Evolutionary conservation across 306 rosid genomes (phyloP), one percentile per base, ranked within the genome.

Genomic region (Vigna unguiculata): DNA sequence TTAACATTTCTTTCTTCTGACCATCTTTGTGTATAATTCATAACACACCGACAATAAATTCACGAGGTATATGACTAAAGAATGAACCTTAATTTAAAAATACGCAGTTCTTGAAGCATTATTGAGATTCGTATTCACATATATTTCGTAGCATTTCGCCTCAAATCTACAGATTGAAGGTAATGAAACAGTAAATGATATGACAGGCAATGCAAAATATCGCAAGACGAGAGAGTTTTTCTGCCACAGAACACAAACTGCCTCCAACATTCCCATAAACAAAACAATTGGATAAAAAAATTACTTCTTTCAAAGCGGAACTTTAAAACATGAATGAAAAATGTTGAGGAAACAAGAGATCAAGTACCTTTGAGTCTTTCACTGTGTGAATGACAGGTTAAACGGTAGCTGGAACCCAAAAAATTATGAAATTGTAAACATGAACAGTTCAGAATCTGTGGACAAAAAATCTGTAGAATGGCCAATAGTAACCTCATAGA

Each of bases 301-400:
- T 1, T 7, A 55, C 20, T 80, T 76, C 21, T 47, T 72, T 68
- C 30, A 9, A 3, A 61, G 5, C 34, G 47, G 14, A 52, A 45
- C 55, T 65, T 41, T 1, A 17, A 40, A 40, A 38, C 34, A 20
- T 2, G 13, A 55, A 7, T 38, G 40, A 25, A 24, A 47, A 51
- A 20, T 6, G 38, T 4, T 10, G 60, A 82, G 75, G 76, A 83
- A 81, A 80, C 73, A 78, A 80, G 70, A 38, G 15, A 70, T 43
- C 22, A 75, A 76, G 24, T 70, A 84, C 91, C 90, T 81, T 81
- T 65, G 79, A 83, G 82, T 58, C 90, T 81, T 83, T 65, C 79
- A 80, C 85, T 48, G 71, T 68, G 67, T 84, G 80, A 77, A 71
- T 76, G 54, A 78, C 55, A 46, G 24, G 14, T 76, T 36, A 69